Evolutionary conservation across 2,329 filamentous ascomycete genomes (phyloP).

Genomic region (Paramyrothecium roridum): DNA sequence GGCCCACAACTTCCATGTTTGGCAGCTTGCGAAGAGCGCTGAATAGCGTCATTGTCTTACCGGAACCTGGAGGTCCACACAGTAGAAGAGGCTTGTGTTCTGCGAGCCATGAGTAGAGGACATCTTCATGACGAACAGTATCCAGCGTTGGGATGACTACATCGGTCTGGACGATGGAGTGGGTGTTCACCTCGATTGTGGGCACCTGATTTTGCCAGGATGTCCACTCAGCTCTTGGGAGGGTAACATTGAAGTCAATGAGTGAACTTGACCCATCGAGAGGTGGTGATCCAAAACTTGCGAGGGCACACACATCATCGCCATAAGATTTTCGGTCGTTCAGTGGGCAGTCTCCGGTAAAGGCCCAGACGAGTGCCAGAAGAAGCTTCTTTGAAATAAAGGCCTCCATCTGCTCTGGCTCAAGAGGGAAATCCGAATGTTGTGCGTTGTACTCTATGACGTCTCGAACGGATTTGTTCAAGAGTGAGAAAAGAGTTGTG

Average conservation of each 20-base stretch:
- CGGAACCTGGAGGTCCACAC: constrained; percentile 95
- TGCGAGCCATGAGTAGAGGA: constrained; percentile 98
- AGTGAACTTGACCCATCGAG: constrained; percentile 77
- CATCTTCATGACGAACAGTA: constrained; percentile 95
- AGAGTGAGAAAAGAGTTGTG: constrained; percentile 87
- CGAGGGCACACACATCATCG: constrained; percentile 76
- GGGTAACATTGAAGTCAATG: constrained; percentile 90
- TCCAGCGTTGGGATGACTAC: constrained; percentile 97
- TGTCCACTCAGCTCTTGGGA: constrained; percentile 86
- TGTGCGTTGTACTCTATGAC: constrained; percentile 95
- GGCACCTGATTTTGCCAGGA: constrained; percentile 95
- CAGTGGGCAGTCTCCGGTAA: constrained; percentile 92
- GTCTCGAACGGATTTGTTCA: constrained; percentile 91
- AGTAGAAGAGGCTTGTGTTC: constrained; percentile 97
- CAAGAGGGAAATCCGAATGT: constrained; percentile 89
- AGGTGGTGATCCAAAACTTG: constrained; percentile 80
- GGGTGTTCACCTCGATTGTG: constrained; percentile 93
- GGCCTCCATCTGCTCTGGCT: constrained; percentile 82
- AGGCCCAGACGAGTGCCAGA: constrained; percentile 88
- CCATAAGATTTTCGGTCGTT: constrained; percentile 85
- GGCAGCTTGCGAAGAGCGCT: constrained; percentile 94
- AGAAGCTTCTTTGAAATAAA: constrained; percentile 94
- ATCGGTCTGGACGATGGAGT: constrained; percentile 96
- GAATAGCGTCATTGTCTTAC: constrained; percentile 99
- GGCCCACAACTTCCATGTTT: constrained; percentile 97